A percentile compares a stretch with the other conserved stretches of the same genome.
Evolutionary conservation across 257 asterid species (phyloP).

Genomic region (Ilex asprella): DNA sequence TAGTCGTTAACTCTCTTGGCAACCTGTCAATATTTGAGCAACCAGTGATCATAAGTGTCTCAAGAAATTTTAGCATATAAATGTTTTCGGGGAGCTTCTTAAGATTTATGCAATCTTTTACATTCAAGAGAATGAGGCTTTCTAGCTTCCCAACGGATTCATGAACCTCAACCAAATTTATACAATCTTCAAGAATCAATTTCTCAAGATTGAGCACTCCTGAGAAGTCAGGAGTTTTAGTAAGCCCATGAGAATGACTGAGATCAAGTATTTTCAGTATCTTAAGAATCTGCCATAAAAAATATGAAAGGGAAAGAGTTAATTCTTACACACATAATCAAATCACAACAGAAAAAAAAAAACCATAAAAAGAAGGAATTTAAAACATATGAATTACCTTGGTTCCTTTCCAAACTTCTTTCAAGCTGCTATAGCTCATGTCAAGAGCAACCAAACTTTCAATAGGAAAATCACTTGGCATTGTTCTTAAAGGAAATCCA

Average conservation of each 20-base stretch:
- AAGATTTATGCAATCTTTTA: too few relatives aligned
- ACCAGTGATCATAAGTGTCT: conserved; percentile 12
- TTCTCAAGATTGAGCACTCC: too few relatives aligned
- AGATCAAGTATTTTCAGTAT: too few relatives aligned
- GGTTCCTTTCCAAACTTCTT: not conserved
- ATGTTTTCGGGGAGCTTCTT: not conserved
- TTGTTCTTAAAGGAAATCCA: not conserved
- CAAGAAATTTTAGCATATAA: conserved; percentile 8
- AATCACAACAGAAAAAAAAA: too few relatives aligned
- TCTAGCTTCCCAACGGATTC: too few relatives aligned
- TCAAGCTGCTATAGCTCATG: not conserved
- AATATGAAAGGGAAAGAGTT: too few relatives aligned
- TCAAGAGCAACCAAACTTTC: not conserved
- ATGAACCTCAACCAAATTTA: too few relatives aligned
- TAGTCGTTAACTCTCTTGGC: conserved; percentile 5
- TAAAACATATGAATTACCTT: not conserved
- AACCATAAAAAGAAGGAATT: not conserved
- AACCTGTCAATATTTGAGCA: conserved; percentile 4
- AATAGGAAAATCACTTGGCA: not conserved
- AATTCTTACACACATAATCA: not conserved
- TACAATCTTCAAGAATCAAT: too few relatives aligned
- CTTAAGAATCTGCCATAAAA: too few relatives aligned
- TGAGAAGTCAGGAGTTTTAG: too few relatives aligned
- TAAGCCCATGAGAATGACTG: too few relatives aligned
- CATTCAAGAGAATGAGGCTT: too few relatives aligned